Evolutionary conservation across 2,329 filamentous ascomycete genomes (phyloP).

Genomic region (Cercospora nicotianae): DNA sequence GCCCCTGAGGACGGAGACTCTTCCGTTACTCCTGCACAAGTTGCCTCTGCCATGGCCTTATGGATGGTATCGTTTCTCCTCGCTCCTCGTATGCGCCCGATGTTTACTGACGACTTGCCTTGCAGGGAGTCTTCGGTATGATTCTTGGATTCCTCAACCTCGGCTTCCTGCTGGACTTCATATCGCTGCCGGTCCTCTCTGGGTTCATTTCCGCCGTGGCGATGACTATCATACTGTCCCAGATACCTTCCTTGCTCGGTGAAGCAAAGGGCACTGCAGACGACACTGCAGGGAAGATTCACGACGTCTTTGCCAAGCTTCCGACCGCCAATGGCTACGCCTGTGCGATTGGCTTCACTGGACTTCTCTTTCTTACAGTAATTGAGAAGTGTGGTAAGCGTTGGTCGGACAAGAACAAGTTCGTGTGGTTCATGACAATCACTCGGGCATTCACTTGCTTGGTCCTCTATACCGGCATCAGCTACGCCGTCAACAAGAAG

Average conservation of each 20-base stretch:
- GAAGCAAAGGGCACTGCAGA: conserved; percentile 51
- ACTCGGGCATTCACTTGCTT: conserved; percentile 62
- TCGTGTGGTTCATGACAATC: conserved; percentile 60
- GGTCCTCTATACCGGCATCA: conserved; percentile 63
- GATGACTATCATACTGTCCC: conserved; percentile 65
- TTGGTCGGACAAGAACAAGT: conserved; percentile 59
- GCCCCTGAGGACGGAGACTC: conserved; percentile 47
- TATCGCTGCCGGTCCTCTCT: conserved; percentile 63
- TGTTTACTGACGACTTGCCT: background rate
- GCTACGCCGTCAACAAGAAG: conserved; percentile 61
- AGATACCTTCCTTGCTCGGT: conserved; percentile 62
- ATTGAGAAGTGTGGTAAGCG: conserved; percentile 60
- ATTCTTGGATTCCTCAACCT: conserved; percentile 59
- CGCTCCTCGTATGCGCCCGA: background rate
- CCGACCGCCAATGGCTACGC: conserved; percentile 60
- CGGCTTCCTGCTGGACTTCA: conserved; percentile 56
- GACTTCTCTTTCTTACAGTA: conserved; percentile 56
- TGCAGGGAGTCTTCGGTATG: conserved; percentile 57
- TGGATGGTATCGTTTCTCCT: conserved; percentile 47
- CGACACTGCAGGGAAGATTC: conserved; percentile 59
- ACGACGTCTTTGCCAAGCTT: conserved; percentile 58
- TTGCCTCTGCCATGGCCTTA: conserved; percentile 62
- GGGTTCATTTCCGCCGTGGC: conserved; percentile 68
- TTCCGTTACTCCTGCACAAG: conserved; percentile 54
- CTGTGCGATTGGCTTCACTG: conserved; percentile 59